phyloP scores from a whole-genome alignment of 164 flowering plant species.

The grape (Vitis vinifera) region DNA sequence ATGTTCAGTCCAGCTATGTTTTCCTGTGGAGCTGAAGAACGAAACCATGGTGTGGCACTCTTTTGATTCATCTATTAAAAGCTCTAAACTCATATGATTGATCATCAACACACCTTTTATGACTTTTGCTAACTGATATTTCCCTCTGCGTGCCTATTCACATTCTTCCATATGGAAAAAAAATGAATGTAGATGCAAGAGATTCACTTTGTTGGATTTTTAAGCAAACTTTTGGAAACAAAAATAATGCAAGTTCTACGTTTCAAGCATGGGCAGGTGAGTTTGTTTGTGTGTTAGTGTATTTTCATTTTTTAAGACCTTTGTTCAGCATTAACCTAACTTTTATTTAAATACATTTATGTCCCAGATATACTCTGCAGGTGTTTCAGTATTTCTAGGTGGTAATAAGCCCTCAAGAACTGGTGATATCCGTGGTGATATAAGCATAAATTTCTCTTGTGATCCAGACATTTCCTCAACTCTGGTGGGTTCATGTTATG shows the following conservation, averaged over 20 bases:
- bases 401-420: constrained; percentile 91
- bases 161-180: constrained; percentile 12
- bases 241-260: constrained; percentile 90
- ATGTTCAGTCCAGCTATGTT: constrained; percentile 88
- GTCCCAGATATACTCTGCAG: constrained; percentile 79
- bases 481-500: constrained; percentile 43
- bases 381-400: constrained; percentile 94
- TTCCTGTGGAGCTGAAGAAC: constrained; percentile 87
- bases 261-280: constrained; percentile 94
- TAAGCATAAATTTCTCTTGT: constrained; percentile 88
- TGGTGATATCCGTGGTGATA: constrained; percentile 89
- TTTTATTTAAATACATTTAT: constrained; percentile 5
- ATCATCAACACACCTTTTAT: background rate
- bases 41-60: constrained; percentile 60
- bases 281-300: background rate
- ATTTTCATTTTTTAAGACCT: background rate
- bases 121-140: constrained; percentile 1
- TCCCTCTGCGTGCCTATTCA: background rate
- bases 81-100: background rate
- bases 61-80: constrained; percentile 2
- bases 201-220: constrained; percentile 78
- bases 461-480: constrained; percentile 84
- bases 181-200: constrained; percentile 67
- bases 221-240: constrained; percentile 91
- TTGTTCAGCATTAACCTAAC: constrained; percentile 4